These are phyloP conservation scores for Penicillium sp. DNA, from an alignment of 2,329 filamentous ascomycete species.

Conservation along the genomic window DNA sequence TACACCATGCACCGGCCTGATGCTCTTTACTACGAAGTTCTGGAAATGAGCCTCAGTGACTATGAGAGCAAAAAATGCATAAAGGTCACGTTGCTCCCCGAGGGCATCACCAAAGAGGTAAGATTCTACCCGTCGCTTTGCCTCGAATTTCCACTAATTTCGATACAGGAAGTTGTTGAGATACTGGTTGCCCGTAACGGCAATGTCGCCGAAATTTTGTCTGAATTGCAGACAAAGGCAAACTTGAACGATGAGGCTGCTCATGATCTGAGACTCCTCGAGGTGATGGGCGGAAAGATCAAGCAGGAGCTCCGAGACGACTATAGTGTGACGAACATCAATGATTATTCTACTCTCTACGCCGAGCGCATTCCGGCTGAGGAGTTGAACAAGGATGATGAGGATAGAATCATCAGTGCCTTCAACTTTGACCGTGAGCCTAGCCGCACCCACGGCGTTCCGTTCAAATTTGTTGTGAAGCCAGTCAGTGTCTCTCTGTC, in stretches of 20 bases:
- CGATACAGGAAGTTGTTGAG: conserved; percentile 67
- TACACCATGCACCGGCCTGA: conserved; percentile 69
- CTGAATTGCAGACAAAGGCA: conserved; percentile 74
- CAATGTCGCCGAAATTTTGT: conserved; percentile 72
- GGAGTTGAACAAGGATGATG: conserved; percentile 59
- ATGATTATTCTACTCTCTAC: conserved; percentile 79
- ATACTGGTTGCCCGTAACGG: conserved; percentile 86
- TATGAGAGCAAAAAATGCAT: conserved; percentile 88
- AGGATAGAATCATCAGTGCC: conserved; percentile 69
- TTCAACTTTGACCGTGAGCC: conserved; percentile 94
- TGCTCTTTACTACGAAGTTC: conserved; percentile 83
- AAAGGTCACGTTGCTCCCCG: conserved; percentile 79
- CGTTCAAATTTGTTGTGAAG: conserved; percentile 85
- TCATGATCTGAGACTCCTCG: conserved; percentile 74
- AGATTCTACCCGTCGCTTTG: conserved; percentile 24
- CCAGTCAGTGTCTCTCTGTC: conserved; percentile 58
- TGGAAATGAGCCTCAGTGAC: conserved; percentile 92
- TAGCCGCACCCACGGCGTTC: conserved; percentile 77
- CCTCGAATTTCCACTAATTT: conserved; percentile 12
- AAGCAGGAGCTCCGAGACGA: conserved; percentile 72
- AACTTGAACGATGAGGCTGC: conserved; percentile 73
- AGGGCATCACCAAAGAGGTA: conserved; percentile 89
- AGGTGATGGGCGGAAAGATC: conserved; percentile 78
- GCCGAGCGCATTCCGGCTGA: conserved; percentile 78
- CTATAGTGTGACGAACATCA: conserved; percentile 74